Conservation (phyloP, 164 flowering plant species). For the Macadamia integrifolia region DNA sequence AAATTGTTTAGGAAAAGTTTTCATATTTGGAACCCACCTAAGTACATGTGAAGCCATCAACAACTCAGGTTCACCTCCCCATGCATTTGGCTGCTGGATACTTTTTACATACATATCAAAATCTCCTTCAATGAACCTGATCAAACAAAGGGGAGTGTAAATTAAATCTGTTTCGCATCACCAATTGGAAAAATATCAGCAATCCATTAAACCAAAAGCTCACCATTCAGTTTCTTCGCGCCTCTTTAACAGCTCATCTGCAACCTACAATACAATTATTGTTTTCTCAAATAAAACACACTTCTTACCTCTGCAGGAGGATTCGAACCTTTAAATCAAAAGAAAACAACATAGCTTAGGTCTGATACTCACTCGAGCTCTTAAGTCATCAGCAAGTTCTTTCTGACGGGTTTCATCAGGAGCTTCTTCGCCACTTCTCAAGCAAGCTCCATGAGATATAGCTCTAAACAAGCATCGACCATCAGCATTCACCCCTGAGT, state of each 20-base stretch:
- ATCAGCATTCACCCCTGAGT: conserved; percentile 63
- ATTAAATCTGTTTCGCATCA: background rate
- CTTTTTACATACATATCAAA: conserved; percentile 64
- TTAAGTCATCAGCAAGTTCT: conserved; percentile 84
- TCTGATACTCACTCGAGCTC: conserved; percentile 51
- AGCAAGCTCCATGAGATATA: conserved; percentile 64
- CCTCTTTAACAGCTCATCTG: conserved; percentile 78
- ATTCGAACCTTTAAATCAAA: background rate
- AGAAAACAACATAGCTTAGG: background rate
- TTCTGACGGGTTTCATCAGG: conserved; percentile 67
- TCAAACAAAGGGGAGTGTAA: conserved; percentile 1
- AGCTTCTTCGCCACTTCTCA: conserved; percentile 64
- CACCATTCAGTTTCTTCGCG: conserved; percentile 74
- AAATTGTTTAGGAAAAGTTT: no score
- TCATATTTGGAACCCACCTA: conserved; percentile 34
- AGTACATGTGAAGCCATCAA: conserved; percentile 82
- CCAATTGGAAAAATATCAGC: background rate
- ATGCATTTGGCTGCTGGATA: conserved; percentile 56
- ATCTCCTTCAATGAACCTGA: conserved; percentile 79
- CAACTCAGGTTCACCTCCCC: conserved; percentile 92
- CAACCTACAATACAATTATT: conserved; percentile 40
- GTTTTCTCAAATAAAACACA: background rate
- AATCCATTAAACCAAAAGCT: conserved; percentile 6
- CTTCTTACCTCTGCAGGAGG: background rate
- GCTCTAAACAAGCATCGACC: conserved; percentile 92